Conservation (phyloP, 352 stramenopile species). For the Globisporangium alternatum region DNA sequence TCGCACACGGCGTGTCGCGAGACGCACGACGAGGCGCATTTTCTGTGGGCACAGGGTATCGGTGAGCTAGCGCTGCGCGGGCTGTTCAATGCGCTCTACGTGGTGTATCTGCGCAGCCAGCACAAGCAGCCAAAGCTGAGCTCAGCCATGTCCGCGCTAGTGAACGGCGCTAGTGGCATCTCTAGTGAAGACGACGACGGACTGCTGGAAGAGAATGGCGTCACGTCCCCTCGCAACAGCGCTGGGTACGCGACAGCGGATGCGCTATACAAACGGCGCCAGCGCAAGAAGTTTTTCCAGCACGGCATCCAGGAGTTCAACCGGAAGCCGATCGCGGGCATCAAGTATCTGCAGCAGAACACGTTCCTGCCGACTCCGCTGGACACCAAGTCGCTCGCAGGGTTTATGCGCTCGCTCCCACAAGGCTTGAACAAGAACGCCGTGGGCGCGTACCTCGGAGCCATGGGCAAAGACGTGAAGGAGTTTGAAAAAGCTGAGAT, state of each 20-base stretch:
- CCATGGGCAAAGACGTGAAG: constrained; percentile 77
- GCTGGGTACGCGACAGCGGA: constrained; percentile 44
- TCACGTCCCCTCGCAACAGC: not conserved
- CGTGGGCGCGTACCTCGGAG: constrained; percentile 85
- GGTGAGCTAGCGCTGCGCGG: constrained; percentile 63
- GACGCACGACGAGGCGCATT: constrained; percentile 68
- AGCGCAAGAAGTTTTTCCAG: constrained; percentile 83
- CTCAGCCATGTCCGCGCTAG: constrained; percentile 5
- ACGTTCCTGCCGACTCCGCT: constrained; percentile 74
- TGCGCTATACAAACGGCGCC: constrained; percentile 49
- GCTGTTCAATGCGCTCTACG: constrained; percentile 76
- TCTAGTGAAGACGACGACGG: constrained; percentile 34
- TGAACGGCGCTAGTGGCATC: constrained; percentile 10
- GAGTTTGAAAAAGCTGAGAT: constrained; percentile 69
- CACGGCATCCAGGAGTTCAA: constrained; percentile 94
- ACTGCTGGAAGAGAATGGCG: constrained; percentile 25
- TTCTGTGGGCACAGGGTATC: constrained; percentile 65
- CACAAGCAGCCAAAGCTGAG: constrained; percentile 25
- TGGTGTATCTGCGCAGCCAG: constrained; percentile 62
- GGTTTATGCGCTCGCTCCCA: constrained; percentile 78
- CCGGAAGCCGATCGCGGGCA: constrained; percentile 85
- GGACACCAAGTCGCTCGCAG: constrained; percentile 78
- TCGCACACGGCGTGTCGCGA: constrained; percentile 67
- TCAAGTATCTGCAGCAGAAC: constrained; percentile 83
- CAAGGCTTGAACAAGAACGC: constrained; percentile 80